phyloP scores from a whole-genome alignment of 352 stramenopile genomes.

The Blastocystis sp. region DNA sequence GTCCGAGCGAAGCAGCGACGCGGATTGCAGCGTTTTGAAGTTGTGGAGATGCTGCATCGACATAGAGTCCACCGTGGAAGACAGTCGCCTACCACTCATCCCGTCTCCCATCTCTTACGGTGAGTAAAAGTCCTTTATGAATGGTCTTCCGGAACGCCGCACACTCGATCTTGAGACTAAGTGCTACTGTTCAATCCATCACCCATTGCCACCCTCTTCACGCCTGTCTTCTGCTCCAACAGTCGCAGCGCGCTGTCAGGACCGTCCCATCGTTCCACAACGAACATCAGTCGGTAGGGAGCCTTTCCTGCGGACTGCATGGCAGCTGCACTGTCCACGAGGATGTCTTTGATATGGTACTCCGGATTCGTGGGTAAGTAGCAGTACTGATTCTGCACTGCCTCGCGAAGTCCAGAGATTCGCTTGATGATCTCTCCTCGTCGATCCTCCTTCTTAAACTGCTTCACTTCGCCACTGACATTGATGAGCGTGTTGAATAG shows the following conservation, averaged over 20 bases:
- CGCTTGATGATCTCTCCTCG: constrained; percentile 24
- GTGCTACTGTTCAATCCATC: background rate
- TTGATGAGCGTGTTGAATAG: constrained; percentile 62
- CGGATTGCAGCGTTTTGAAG: background rate
- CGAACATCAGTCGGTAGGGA: constrained; percentile 64
- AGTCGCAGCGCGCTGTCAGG: constrained; percentile 39
- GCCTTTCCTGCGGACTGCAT: constrained; percentile 66
- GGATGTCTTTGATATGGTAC: constrained; percentile 52
- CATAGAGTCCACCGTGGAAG: background rate
- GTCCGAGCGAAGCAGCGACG: background rate
- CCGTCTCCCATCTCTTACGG: background rate
- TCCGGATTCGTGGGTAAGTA: constrained; percentile 65
- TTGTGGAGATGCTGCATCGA: constrained; percentile 6
- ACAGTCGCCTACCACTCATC: background rate
- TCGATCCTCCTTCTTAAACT: constrained; percentile 48
- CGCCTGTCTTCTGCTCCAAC: constrained; percentile 15
- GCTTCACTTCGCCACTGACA: constrained; percentile 35
- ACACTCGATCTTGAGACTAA: background rate
- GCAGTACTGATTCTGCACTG: background rate
- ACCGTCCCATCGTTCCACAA: constrained; percentile 59
- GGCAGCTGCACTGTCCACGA: constrained; percentile 4
- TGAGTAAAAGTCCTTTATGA: background rate
- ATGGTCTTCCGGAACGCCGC: background rate
- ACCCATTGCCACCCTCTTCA: background rate
- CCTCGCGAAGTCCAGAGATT: background rate